Percentiles rank a stretch among this genome's conserved stretches.
These are phyloP conservation scores for Pseudozyma hubeiensis DNA, from an alignment of 1,284 basidiomycete genomes.

Conservation along the genomic window DNA sequence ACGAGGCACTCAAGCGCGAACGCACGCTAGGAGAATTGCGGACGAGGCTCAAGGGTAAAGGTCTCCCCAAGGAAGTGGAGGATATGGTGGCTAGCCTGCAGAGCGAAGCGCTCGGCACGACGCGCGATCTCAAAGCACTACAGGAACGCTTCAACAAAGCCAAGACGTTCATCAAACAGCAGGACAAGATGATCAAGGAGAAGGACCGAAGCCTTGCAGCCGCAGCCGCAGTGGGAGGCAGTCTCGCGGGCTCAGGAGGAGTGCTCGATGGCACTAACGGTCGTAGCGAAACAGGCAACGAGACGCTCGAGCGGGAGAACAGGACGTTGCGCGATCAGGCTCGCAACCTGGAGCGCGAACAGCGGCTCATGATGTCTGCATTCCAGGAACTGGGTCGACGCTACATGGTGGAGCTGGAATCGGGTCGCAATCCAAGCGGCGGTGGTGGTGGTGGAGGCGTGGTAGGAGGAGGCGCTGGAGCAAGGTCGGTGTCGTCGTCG, in stretches of 20 bases:
- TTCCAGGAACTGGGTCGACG: constrained; percentile 48
- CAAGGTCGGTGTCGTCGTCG: constrained; percentile 17
- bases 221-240: constrained; percentile 17
- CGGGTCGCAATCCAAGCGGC: constrained; percentile 42
- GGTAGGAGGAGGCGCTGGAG: constrained; percentile 7
- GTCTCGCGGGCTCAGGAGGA: constrained; percentile 14
- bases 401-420: constrained; percentile 50
- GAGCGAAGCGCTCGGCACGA: constrained; percentile 79
- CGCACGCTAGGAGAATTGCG: constrained; percentile 43
- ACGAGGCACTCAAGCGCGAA: constrained; percentile 54
- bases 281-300: constrained; percentile 18
- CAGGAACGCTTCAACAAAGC: constrained; percentile 86
- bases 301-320: constrained; percentile 33
- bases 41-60: constrained; percentile 74
- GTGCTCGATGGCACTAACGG: background rate
- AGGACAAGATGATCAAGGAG: constrained; percentile 73
- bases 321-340: constrained; percentile 34
- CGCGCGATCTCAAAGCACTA: constrained; percentile 78
- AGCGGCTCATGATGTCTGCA: constrained; percentile 52
- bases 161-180: constrained; percentile 89
- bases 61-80: constrained; percentile 82
- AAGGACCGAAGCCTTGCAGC: constrained; percentile 47
- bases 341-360: constrained; percentile 39
- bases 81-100: constrained; percentile 80
- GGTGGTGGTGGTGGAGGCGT: constrained; percentile 18